Conservation (phyloP, 106 monocot genomes). For the Platanthera guangdongensis region DNA sequence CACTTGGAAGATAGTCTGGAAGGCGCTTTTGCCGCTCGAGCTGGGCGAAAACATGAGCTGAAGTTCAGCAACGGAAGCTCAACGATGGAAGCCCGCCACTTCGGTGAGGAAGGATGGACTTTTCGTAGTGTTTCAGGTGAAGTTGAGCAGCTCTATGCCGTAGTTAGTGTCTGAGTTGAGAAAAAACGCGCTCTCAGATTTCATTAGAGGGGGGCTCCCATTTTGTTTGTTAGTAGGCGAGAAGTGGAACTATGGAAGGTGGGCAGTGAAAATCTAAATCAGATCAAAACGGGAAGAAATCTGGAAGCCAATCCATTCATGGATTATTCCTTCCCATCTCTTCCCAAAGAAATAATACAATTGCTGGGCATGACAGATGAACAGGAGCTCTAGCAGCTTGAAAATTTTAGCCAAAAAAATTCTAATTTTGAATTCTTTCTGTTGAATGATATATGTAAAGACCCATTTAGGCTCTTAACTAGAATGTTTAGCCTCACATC, state of each 20-base stretch:
- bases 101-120: slow-evolving; percentile 48
- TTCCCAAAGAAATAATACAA: too few species aligned
- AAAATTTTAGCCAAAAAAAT: too few species aligned
- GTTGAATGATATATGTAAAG: too few species aligned
- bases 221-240: not conserved
- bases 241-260: not conserved
- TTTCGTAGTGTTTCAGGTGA: slow-evolving; percentile 42
- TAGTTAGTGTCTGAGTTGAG: slow-evolving; percentile 59
- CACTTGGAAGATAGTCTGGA: too few species aligned
- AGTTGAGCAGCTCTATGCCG: slow-evolving; percentile 64
- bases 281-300: not conserved
- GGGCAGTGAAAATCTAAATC: not conserved
- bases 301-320: not conserved
- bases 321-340: not conserved
- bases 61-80: slow-evolving; percentile 29
- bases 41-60: slow-evolving; percentile 20
- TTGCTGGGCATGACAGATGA: too few species aligned
- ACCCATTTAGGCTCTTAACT: too few species aligned
- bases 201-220: slow-evolving; percentile 17
- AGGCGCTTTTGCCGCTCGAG: too few species aligned
- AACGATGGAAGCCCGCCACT: slow-evolving; percentile 66
- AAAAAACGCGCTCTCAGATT: slow-evolving; percentile 37
- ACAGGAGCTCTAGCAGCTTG: too few species aligned
- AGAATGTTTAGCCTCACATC: too few species aligned
- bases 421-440: too few species aligned